A percentile compares a stretch with the other conserved stretches of the same genome.
Evolutionary conservation across 805 yeast genomes (phyloP).

Genomic region (Teunomyces kruisii): DNA sequence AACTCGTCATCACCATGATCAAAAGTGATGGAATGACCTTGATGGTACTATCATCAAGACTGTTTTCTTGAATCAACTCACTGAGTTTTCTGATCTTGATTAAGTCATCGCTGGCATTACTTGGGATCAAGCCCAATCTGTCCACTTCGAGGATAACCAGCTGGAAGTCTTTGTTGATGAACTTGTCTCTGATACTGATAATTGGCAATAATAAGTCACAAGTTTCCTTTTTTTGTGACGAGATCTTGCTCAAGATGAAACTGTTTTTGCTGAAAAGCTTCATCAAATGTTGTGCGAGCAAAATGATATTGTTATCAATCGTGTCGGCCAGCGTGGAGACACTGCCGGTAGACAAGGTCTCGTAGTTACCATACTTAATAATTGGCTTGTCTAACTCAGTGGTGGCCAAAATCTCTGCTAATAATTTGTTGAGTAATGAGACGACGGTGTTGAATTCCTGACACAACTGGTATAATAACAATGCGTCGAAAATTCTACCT

Average conservation of each 20-base stretch:
- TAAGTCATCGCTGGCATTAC: constrained; percentile 47
- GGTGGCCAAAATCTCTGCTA: constrained; percentile 75
- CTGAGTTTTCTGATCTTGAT: constrained; percentile 63
- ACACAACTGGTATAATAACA: constrained; percentile 80
- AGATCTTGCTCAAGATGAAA: constrained; percentile 56
- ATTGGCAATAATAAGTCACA: constrained; percentile 64
- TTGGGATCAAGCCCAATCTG: constrained; percentile 66
- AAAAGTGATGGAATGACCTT: constrained; percentile 79
- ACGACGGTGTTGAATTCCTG: constrained; percentile 86
- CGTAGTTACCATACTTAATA: constrained; percentile 41
- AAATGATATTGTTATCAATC: constrained; percentile 48
- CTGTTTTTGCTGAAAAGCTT: constrained; percentile 53
- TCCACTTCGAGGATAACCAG: constrained; percentile 55
- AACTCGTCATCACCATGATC: constrained; percentile 76
- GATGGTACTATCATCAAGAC: constrained; percentile 67
- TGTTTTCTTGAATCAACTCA: constrained; percentile 55
- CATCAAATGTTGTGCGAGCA: constrained; percentile 46
- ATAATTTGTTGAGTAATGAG: constrained; percentile 64
- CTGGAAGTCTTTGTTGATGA: constrained; percentile 58
- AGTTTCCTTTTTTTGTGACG: constrained; percentile 58
- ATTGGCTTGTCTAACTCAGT: constrained; percentile 67
- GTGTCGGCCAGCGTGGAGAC: constrained; percentile 25
- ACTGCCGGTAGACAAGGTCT: constrained; percentile 19
- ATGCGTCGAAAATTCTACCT: constrained; percentile 83
- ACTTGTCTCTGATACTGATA: constrained; percentile 63